These are phyloP conservation scores for Baorangia bicolor DNA, from an alignment of 768 basidiomycete species.

Conservation along the genomic window DNA sequence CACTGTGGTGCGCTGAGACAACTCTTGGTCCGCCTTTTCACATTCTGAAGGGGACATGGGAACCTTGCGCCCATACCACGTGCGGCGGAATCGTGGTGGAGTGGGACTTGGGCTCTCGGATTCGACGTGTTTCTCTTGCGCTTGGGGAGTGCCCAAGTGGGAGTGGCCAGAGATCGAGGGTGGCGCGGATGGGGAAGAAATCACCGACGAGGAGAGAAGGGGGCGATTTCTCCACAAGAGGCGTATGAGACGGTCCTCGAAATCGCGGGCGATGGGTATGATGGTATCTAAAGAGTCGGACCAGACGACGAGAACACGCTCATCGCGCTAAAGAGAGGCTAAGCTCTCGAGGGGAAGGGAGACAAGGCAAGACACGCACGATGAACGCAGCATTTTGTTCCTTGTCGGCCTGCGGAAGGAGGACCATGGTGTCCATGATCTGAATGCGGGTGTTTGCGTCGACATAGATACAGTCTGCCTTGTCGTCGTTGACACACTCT, in stretches of 20 bases:
- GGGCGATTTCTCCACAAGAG: constrained; percentile 49
- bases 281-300: constrained; percentile 77
- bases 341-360: neutral
- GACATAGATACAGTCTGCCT: constrained; percentile 40
- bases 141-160: constrained; percentile 19
- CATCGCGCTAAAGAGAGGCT: constrained; percentile 56
- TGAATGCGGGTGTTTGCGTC: constrained; percentile 72
- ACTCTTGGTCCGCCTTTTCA: constrained; percentile 26
- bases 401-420: constrained; percentile 56
- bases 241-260: constrained; percentile 57
- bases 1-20: constrained; percentile 13
- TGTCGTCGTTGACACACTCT: constrained; percentile 32
- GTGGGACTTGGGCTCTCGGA: constrained; percentile 21
- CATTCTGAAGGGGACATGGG: constrained; percentile 34
- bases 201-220: constrained; percentile 21
- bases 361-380: constrained; percentile 40
- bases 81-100: constrained; percentile 40
- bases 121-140: constrained; percentile 14
- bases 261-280: constrained; percentile 48
- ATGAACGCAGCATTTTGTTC: constrained; percentile 61
- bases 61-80: constrained; percentile 62
- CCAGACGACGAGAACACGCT: constrained; percentile 84
- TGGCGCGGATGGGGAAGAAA: constrained; percentile 31
- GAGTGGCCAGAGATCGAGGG: constrained; percentile 41
- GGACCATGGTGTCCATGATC: constrained; percentile 74